Percentiles rank a stretch among this genome's conserved stretches.
Conservation (phyloP, 129 eudicot species). For the Mikania micrantha region DNA sequence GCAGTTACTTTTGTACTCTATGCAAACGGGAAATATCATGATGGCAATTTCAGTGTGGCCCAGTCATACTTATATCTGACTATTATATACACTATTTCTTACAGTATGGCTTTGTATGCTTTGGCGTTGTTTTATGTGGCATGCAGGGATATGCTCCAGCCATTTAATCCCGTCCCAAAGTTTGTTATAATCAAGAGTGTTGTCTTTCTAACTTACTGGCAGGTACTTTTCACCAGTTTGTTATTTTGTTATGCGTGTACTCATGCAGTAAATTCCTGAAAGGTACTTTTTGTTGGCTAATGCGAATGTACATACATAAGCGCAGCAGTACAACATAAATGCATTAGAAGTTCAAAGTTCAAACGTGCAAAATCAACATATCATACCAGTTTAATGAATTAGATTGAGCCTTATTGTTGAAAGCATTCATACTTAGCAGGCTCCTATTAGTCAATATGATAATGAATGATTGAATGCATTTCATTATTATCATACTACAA, state of each 20-base stretch:
- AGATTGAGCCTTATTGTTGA: background rate
- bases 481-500: too few species aligned
- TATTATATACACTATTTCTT: slow-evolving; percentile 75
- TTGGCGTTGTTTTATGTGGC: slow-evolving; percentile 83
- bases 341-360: background rate
- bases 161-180: slow-evolving; percentile 90
- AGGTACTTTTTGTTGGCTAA: background rate
- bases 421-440: background rate
- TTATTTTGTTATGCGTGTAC: background rate
- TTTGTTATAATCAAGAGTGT: slow-evolving; percentile 84
- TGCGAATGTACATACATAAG: background rate
- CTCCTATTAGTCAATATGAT: background rate
- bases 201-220: slow-evolving; percentile 91
- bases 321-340: background rate
- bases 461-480: too few species aligned
- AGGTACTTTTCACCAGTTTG: slow-evolving; percentile 37
- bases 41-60: slow-evolving; percentile 70
- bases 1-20: slow-evolving; percentile 64
- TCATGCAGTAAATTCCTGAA: slow-evolving; percentile 2
- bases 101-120: slow-evolving; percentile 73
- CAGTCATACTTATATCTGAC: slow-evolving; percentile 81
- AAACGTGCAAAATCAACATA: background rate
- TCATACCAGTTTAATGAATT: background rate
- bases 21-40: slow-evolving; percentile 77
- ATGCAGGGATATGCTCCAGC: slow-evolving; percentile 84